Evolutionary conservation across 2,329 filamentous ascomycete genomes (phyloP).

Genomic region (Phaeosphaeriaceae sp.): DNA sequence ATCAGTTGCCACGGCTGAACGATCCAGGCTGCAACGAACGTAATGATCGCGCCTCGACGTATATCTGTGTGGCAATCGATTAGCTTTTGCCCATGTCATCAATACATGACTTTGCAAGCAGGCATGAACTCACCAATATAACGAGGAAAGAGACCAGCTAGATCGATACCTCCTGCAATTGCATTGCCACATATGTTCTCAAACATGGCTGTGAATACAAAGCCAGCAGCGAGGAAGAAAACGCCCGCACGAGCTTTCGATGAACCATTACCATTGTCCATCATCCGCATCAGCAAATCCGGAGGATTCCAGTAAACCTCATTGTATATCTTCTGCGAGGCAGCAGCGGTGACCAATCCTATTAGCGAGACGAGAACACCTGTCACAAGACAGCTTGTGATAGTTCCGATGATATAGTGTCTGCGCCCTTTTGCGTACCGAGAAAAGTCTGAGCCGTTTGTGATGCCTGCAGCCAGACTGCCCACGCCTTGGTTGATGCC

Average conservation of each 20-base stretch:
- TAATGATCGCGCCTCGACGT: slow-evolving; percentile 45
- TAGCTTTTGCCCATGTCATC: not conserved
- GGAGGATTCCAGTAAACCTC: slow-evolving; percentile 51
- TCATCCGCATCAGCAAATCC: slow-evolving; percentile 55
- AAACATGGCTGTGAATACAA: slow-evolving; percentile 49
- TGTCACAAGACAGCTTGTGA: slow-evolving; percentile 50
- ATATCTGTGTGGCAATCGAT: slow-evolving; percentile 23
- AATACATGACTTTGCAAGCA: not conserved
- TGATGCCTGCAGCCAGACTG: slow-evolving; percentile 51
- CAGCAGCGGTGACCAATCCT: slow-evolving; percentile 53
- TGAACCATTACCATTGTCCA: slow-evolving; percentile 53
- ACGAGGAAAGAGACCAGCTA: slow-evolving; percentile 42
- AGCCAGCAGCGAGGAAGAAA: slow-evolving; percentile 46
- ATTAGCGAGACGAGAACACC: slow-evolving; percentile 52
- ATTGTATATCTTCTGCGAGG: slow-evolving; percentile 47
- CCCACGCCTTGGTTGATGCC: slow-evolving; percentile 55
- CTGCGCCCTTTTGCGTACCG: slow-evolving; percentile 49
- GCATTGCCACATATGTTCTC: slow-evolving; percentile 50
- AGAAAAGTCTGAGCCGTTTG: slow-evolving; percentile 55
- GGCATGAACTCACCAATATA: slow-evolving; percentile 27
- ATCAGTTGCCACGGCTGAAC: slow-evolving; percentile 49
- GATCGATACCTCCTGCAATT: slow-evolving; percentile 45
- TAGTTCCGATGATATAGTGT: slow-evolving; percentile 50
- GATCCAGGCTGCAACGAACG: slow-evolving; percentile 43
- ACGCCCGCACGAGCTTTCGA: slow-evolving; percentile 44